phyloP scores from a whole-genome alignment of 345 rosid species.

The Gossypium longicalyx region DNA sequence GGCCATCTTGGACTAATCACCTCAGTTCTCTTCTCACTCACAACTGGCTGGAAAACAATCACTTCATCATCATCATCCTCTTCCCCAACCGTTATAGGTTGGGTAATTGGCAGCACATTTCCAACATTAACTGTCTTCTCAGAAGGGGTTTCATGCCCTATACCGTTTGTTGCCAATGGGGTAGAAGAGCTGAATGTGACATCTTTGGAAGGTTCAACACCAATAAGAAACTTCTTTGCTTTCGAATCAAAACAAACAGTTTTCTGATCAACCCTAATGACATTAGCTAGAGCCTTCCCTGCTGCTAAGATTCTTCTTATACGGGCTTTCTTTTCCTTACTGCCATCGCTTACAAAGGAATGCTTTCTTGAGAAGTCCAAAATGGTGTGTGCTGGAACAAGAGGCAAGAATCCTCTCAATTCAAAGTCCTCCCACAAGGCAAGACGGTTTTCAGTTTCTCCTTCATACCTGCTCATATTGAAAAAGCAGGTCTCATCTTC shows the following conservation, averaged over 20 bases:
- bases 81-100: conserved; percentile 48
- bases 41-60: conserved; percentile 91
- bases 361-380: conserved; percentile 79
- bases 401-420: conserved; percentile 81
- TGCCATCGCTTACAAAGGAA: conserved; percentile 53
- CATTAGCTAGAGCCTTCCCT: conserved; percentile 63
- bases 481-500: conserved; percentile 69
- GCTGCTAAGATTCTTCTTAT: conserved; percentile 79
- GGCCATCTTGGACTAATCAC: conserved; percentile 32
- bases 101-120: conserved; percentile 33
- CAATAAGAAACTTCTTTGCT: conserved; percentile 63
- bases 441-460: conserved; percentile 78
- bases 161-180: conserved; percentile 25
- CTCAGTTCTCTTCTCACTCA: conserved; percentile 54
- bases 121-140: conserved; percentile 28
- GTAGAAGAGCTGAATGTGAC: conserved; percentile 25
- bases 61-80: conserved; percentile 79
- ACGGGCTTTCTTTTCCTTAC: conserved; percentile 64
- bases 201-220: conserved; percentile 51
- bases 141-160: conserved; percentile 32
- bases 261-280: conserved; percentile 57
- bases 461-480: conserved; percentile 86
- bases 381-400: conserved; percentile 80
- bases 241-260: conserved; percentile 58
- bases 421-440: conserved; percentile 95